These are phyloP conservation scores for Ustulina deusta DNA, from an alignment of 2,329 filamentous ascomycete genomes.

Conservation along the genomic window DNA sequence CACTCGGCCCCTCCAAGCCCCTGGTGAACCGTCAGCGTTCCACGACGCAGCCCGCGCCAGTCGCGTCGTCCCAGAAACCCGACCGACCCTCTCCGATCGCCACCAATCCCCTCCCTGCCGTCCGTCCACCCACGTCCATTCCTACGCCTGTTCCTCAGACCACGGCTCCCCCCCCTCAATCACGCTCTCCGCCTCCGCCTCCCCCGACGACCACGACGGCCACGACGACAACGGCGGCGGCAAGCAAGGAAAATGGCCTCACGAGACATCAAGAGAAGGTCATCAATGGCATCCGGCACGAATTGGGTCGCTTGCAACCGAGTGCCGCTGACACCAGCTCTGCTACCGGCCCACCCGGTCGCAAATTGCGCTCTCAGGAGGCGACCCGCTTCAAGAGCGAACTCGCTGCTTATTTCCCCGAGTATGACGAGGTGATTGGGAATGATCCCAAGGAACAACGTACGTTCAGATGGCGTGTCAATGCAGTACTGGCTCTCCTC, in stretches of 20 bases:
- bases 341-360: constrained; percentile 70
- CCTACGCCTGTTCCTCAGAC: constrained; percentile 26
- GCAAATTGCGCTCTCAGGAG: constrained; percentile 87
- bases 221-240: constrained; percentile 46
- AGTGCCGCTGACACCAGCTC: constrained; percentile 55
- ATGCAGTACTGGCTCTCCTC: constrained; percentile 16
- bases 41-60: constrained; percentile 35
- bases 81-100: constrained; percentile 41
- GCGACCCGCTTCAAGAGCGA: constrained; percentile 90
- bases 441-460: constrained; percentile 83
- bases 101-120: constrained; percentile 40
- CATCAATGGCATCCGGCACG: constrained; percentile 71
- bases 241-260: constrained; percentile 46
- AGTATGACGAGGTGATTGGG: constrained; percentile 94
- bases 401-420: constrained; percentile 88
- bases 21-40: constrained; percentile 45
- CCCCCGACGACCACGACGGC: constrained; percentile 9
- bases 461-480: constrained; percentile 58
- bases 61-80: constrained; percentile 45
- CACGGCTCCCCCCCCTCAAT: constrained; percentile 30
- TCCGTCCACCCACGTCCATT: constrained; percentile 38
- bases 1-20: constrained; percentile 45
- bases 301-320: constrained; percentile 68
- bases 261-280: constrained; percentile 69
- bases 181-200: constrained; percentile 42